phyloP scores from a whole-genome alignment of 2,329 filamentous ascomycete species.

The Colletotrichum agaves region DNA sequence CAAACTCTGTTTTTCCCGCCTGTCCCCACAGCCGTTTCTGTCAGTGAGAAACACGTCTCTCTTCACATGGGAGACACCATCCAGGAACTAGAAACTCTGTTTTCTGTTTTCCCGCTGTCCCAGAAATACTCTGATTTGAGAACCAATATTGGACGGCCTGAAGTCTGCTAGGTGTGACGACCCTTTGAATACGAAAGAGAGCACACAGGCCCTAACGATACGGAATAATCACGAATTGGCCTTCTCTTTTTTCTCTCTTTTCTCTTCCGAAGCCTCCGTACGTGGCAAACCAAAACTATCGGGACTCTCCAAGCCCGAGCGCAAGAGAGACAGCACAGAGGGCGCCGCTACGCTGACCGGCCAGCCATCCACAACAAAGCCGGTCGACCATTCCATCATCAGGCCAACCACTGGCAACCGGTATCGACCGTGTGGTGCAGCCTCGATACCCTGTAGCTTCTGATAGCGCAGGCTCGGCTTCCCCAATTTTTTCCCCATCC shows the following conservation, averaged over 20 bases:
- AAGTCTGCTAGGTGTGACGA: slow-evolving; percentile 17
- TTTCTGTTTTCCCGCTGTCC: slow-evolving; percentile 14
- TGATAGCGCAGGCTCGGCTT: slow-evolving; percentile 35
- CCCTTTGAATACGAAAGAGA: slow-evolving; percentile 24
- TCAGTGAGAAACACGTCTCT: slow-evolving; percentile 28
- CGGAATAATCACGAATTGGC: not conserved
- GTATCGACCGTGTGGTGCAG: not conserved
- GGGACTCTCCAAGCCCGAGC: slow-evolving; percentile 22
- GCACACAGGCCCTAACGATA: slow-evolving; percentile 7
- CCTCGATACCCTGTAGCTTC: slow-evolving; percentile 23
- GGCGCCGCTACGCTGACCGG: not conserved
- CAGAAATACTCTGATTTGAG: slow-evolving; percentile 14
- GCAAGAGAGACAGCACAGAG: slow-evolving; percentile 1
- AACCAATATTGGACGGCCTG: slow-evolving; percentile 28
- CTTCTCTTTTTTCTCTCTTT: not conserved
- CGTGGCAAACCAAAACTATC: slow-evolving; percentile 9
- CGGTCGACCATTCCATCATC: slow-evolving; percentile 30
- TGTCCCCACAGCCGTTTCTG: slow-evolving; percentile 34
- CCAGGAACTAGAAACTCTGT: slow-evolving; percentile 34
- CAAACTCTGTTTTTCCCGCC: slow-evolving; percentile 29
- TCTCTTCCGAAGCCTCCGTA: slow-evolving; percentile 13
- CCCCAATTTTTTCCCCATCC: slow-evolving; percentile 15
- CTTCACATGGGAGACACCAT: slow-evolving; percentile 34
- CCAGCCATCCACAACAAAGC: slow-evolving; percentile 18
- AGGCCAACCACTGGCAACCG: slow-evolving; percentile 23